Evolutionary conservation across 2,329 filamentous ascomycete genomes (phyloP), one percentile per base, ranked within the genome.

Genomic region (Leptographium flavum): DNA sequence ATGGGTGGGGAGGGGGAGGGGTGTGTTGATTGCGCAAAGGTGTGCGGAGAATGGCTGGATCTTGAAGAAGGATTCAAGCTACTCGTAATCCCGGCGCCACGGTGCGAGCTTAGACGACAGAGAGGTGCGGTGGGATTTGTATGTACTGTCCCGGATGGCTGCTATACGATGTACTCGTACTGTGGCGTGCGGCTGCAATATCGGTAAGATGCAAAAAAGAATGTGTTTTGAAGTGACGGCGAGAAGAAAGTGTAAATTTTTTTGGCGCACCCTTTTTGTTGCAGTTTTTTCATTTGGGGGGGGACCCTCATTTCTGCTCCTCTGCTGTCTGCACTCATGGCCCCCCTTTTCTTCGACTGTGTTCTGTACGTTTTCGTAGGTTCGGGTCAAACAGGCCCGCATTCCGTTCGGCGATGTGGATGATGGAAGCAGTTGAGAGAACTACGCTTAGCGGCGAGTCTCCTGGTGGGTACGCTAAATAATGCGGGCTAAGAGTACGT

Each of bases 11-110:
- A 41, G 27, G 25, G 43, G 32, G 47, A 43, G 38, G 27, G 30
- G 23, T 39, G 30, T 47, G 45, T 32, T 45, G 41, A 33, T 47
- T 50, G 44, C 45, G 47, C 36, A 28, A 41, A 41, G 43, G 36
- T 19, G 42, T 49, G 49, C 49, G 49, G 47, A 50, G 49, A 45
- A 49, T 47, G 47, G 21, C 40, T 47, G 44, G 41, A 42, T 48
- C 48, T 30, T 27, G 42, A 28, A 39, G 35, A 33, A 43, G 14
- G 32, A 30, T 32, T 32, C 35, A 45, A 30, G n/a, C 32, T 31
- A 27, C 25, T 27, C 25, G 25, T 27, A 42, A 41, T 41, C 47
- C 47, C 49, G 40, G 38, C 42, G 32, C 47, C 47, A 49, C 45
- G 49, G 47, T 47, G 49, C 32, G 23, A 36, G 31, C 40, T 42